Percentiles rank a stretch among this genome's conserved stretches.
Evolutionary conservation across 768 basidiomycete species (phyloP).

Genomic region (Collybiopsis luxurians): DNA sequence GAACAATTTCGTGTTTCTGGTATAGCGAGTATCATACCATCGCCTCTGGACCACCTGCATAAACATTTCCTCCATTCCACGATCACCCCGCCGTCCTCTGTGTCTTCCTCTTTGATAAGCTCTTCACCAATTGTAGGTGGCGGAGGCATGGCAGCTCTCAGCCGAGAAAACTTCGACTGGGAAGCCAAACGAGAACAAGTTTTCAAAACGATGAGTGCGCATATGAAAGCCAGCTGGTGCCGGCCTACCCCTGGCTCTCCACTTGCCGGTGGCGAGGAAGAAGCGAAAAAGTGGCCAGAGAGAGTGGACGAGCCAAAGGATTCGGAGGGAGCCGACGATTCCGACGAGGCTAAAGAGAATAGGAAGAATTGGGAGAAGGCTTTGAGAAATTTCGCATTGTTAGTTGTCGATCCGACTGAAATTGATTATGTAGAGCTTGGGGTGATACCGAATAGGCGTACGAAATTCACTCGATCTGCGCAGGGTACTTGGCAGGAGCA

Average conservation of each 20-base stretch:
- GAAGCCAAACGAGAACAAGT: constrained; percentile 56
- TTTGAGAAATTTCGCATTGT: constrained; percentile 64
- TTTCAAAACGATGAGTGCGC: constrained; percentile 57
- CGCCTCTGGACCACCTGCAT: constrained; percentile 36
- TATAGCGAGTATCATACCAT: constrained; percentile 51
- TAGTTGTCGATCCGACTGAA: constrained; percentile 66
- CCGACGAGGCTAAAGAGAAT: constrained; percentile 37
- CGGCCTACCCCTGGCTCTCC: constrained; percentile 62
- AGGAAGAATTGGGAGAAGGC: constrained; percentile 50
- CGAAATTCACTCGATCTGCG: constrained; percentile 44
- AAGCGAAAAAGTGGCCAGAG: constrained; percentile 60
- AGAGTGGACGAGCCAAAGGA: constrained; percentile 45
- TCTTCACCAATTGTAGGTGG: not conserved
- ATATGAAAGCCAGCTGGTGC: constrained; percentile 73
- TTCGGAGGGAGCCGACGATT: constrained; percentile 32
- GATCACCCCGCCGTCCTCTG: constrained; percentile 10
- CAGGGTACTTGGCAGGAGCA: constrained; percentile 55
- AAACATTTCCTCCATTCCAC: constrained; percentile 28
- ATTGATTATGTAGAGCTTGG: constrained; percentile 70
- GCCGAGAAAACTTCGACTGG: constrained; percentile 56
- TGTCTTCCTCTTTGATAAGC: not conserved
- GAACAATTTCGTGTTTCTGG: constrained; percentile 78
- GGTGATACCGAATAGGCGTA: constrained; percentile 55
- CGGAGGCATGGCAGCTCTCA: constrained; percentile 29
- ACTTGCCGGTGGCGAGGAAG: constrained; percentile 50